Base-by-base conservation (phyloP, 2,329 filamentous ascomycete genomes). In the Microsporum audouinii region DNA sequence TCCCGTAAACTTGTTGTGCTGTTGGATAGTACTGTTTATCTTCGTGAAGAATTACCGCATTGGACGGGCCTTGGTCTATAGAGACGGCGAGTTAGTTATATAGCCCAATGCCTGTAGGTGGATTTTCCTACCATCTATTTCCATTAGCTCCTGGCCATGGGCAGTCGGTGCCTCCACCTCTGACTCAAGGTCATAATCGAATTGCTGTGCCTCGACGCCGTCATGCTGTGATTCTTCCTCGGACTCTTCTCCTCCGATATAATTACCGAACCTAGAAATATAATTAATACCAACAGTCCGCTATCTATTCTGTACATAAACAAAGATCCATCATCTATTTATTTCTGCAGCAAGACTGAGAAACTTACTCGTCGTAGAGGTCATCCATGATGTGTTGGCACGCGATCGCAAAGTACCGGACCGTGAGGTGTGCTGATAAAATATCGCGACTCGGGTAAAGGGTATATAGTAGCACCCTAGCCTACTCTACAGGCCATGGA, bases 11-110 rank as follows among this genome's bases (percentile, higher is more conserved):
- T 74, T 99, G 94, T 71, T 92, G 87, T 61, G 94, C 94, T n/a
- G 91, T 96, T 34, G 94, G 94, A 72, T 99, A 99, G 76, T 99
- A 99, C 73, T 97, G 94, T 75, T 99, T 99, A 78, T 99, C 94
- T 80, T 99, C 94, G 77, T 99, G 94, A 53, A 99, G 83, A 62
- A 99, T 83, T n/a, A 99, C 91, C 58, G 94, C 92, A 74, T 97
- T 99, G 3, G 91, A 96, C 2, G 92, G 89, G 12, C 88, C 91
- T 57, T 91, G 87, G 73, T 90, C 84, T 83, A 66, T 64, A 41
- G 6, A 51, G 7, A 57, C 29, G 23, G 47, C 34, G 10, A 41
- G 55, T 43, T 39, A 31, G 31, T 4, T 27, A 36, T 36, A 41
- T 14, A n/a, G 17, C 12, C 3, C n/a, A 36, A 27, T 1, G 6